Evolutionary conservation across 148 eudicot species (phyloP), one percentile per base, ranked within the genome.

Genomic region (Rhododendron ovatum): DNA sequence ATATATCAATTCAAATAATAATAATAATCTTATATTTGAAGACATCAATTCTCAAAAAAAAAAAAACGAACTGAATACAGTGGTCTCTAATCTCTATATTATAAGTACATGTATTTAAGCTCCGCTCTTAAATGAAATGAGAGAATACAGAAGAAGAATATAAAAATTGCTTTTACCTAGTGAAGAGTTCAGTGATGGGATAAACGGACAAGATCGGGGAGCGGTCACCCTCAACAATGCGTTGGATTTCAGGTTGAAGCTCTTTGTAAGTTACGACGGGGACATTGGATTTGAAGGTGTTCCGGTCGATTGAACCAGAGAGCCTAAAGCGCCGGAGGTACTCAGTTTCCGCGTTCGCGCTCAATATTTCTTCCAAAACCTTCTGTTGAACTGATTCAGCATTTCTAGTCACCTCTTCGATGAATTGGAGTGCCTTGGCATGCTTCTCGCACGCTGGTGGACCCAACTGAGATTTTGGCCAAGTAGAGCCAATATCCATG

Each of bases 111-210:
- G 41, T 39, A 39, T 39, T 39, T 39, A 39, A 39, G 41, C 41
- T 39, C 41, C 5, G 41, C 41, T 3, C 5, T 39, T 39, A 39
- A 3, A 39, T 39, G 41, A 39, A 39, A 39, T 39, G 41, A 39
- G 5, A 3, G 41, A 39, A 39, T 41, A 41, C 45, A 41, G 7
- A 41, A 6, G 1, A 41, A 41, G 45, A 41, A 41, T 41, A 41
- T 41, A 41, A 41, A 41, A 41, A 41, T 41, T 6, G 20, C 11
- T 81, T 81, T 45, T 78, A 87, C 88, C 88, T 87, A 22, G 88
- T 78, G 79, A 87, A 83, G 37, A 87, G 80, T 33, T 87, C 88
- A 0, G 83, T 83, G 80, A 87, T 87, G 75, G 88, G 88, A 6
- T 55, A 78, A 9, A 86, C 79, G 17, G 86, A 87, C 41, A 87